Percentiles rank a stretch among this genome's conserved stretches.
phyloP scores from a whole-genome alignment of 2,329 filamentous ascomycete species.

The Cytospora chrysosperma region DNA sequence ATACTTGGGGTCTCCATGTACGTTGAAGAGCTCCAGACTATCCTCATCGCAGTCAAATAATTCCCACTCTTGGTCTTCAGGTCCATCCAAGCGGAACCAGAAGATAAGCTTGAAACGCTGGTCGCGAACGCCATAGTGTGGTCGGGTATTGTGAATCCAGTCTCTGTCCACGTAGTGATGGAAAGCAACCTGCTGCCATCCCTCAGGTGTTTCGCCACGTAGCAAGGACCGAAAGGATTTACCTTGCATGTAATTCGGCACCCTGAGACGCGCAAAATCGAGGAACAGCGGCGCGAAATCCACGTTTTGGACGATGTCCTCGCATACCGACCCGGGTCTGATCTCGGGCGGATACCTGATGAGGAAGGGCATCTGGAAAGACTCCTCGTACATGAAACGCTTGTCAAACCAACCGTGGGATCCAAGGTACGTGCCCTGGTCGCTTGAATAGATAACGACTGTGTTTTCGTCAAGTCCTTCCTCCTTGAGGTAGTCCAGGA shows the following conservation, averaged over 20 bases:
- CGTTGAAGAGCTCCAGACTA: conserved; percentile 49
- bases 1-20: conserved; percentile 41
- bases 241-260: conserved; percentile 54
- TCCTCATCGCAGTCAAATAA: conserved; percentile 52
- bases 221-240: conserved; percentile 42
- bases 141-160: conserved; percentile 47
- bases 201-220: conserved; percentile 36
- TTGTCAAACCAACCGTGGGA: conserved; percentile 60
- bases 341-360: conserved; percentile 46
- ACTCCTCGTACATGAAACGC: conserved; percentile 58
- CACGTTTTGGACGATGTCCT: conserved; percentile 53
- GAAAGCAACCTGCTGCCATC: conserved; percentile 53
- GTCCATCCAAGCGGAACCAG: conserved; percentile 51
- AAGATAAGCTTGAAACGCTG: conserved; percentile 56
- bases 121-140: conserved; percentile 52
- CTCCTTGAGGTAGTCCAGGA: conserved; percentile 46
- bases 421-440: conserved; percentile 56
- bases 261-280: conserved; percentile 41
- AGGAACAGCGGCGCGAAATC: conserved; percentile 54
- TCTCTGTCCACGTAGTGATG: conserved; percentile 59
- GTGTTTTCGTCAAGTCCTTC: conserved; percentile 44
- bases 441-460: conserved; percentile 52
- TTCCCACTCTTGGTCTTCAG: conserved; percentile 53
- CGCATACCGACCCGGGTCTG: conserved; percentile 37
- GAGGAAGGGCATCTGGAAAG: conserved; percentile 56